A percentile compares a stretch with the other conserved stretches of the same genome.
Conservation (phyloP, 306 rosid genomes). For the Malus sylvestris region DNA sequence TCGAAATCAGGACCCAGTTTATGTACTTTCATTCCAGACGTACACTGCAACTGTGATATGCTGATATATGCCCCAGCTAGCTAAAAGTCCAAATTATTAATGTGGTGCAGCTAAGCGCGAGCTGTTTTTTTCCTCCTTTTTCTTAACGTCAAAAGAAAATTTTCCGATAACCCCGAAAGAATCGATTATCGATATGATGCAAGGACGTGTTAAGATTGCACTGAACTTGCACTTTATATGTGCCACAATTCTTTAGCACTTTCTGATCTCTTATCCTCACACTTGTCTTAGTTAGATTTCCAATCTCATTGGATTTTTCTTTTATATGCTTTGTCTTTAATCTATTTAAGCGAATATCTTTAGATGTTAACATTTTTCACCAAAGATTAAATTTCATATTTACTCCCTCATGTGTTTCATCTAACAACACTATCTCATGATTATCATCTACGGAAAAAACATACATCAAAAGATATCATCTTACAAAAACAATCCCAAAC, state of each 20-base stretch:
- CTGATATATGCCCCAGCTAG: neutral
- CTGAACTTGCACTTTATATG: too few species aligned
- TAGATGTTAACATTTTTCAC: too few species aligned
- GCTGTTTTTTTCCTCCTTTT: neutral
- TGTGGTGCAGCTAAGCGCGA: neutral
- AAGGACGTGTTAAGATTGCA: neutral
- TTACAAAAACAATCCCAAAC: too few species aligned
- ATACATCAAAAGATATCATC: too few species aligned
- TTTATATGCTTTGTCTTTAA: too few species aligned
- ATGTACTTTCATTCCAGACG: neutral
- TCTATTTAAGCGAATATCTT: fast-evolving
- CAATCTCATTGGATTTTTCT: fast-evolving
- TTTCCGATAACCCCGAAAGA: too few species aligned
- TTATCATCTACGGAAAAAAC: too few species aligned
- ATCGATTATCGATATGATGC: neutral
- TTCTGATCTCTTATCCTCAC: too few species aligned
- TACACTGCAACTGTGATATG: neutral
- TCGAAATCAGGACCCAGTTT: neutral
- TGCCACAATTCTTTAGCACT: too few species aligned
- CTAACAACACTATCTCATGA: too few species aligned
- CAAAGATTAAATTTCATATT: too few species aligned
- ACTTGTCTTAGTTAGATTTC: fast-evolving
- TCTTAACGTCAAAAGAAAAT: neutral
- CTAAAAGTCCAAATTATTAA: neutral
- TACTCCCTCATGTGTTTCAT: too few species aligned